Base-by-base conservation (phyloP, 1,284 basidiomycete genomes). In the Puccinia sorghi region DNA sequence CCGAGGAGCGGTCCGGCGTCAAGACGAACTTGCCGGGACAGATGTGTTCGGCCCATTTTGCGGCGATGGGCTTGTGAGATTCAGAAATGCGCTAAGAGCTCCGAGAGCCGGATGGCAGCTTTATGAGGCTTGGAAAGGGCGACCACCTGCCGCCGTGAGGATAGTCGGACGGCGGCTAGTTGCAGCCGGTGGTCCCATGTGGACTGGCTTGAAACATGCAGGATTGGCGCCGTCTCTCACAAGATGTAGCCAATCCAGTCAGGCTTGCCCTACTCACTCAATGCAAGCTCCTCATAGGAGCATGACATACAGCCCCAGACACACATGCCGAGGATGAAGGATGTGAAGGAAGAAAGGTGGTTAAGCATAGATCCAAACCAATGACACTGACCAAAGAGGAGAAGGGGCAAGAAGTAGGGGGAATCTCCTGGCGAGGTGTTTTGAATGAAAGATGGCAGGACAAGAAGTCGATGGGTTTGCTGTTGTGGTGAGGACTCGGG, bases 201-300 rank as follows among this genome's bases (percentile, higher is more conserved):
- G 57, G 57, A 59, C 12, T 32, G n/a, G 3, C 25, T 56, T 59
- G 57, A 59, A 59, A 59, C 57, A 59, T 37, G 54, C 54, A 56
- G 22, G 57, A 59, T 59, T 37, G 57, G 12, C 57, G 57, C 32
- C 27, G 22, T 56, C 54, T 54, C 17, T 56, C 54, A 56, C 4
- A 4, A 56, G 54, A 22, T 56, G 54, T 56, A 25, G n/a, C 25
- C 54, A 27, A 56, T 59, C 13, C 9, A 15, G 32, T 59, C 5
- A 46, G 8, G 43, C 43, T 7, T 59, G 27, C 13, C 15, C 13
- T 12, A n/a, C 57, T 7, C 27, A 37, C 5, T 27, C 22, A 25
- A 27, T 59, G 3, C 12, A 27, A 12, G 25, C 54, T 57, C 57
- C 27, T 15, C 15, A 56, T 9, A 56, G n/a, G 13, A 17, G 22